Evolutionary conservation across 495 filamentous ascomycete genomes (phyloP).

Genomic region (Neurospora sublineolata): DNA sequence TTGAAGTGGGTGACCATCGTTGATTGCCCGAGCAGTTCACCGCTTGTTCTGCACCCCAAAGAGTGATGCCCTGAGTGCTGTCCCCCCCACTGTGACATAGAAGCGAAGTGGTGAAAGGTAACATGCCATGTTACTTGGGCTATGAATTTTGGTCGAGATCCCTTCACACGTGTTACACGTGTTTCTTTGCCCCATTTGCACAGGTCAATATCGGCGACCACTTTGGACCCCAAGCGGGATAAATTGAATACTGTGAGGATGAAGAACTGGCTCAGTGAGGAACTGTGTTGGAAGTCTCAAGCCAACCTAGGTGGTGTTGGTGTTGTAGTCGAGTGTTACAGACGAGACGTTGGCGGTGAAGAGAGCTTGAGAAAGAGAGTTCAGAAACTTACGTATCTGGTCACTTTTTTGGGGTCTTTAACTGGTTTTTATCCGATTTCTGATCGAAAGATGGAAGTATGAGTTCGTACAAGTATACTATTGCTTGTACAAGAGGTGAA

Average conservation of each 20-base stretch:
- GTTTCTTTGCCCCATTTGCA: neutral
- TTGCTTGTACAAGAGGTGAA: neutral
- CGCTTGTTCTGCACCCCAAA: neutral
- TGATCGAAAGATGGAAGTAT: too few species aligned
- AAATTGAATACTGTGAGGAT: neutral
- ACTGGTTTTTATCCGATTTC: too few species aligned
- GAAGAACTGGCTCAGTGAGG: neutral
- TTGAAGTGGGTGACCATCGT: neutral
- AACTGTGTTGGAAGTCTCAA: neutral
- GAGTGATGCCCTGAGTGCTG: neutral
- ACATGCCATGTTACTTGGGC: neutral
- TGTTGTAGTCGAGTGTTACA: neutral
- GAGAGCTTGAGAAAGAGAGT: neutral
- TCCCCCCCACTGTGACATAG: too few species aligned
- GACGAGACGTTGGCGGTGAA: neutral
- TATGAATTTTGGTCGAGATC: neutral
- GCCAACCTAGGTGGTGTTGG: too few species aligned
- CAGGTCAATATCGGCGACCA: neutral
- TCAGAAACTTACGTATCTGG: too few species aligned
- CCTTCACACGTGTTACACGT: neutral
- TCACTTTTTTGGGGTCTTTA: too few species aligned
- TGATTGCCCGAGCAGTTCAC: neutral
- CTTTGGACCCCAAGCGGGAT: neutral
- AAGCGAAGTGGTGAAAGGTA: too few species aligned
- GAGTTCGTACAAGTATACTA: neutral